A percentile compares a stretch with the other conserved stretches of the same genome.
Evolutionary conservation across 352 stramenopile genomes (phyloP).

Genomic region (Blastocystis hominis): DNA sequence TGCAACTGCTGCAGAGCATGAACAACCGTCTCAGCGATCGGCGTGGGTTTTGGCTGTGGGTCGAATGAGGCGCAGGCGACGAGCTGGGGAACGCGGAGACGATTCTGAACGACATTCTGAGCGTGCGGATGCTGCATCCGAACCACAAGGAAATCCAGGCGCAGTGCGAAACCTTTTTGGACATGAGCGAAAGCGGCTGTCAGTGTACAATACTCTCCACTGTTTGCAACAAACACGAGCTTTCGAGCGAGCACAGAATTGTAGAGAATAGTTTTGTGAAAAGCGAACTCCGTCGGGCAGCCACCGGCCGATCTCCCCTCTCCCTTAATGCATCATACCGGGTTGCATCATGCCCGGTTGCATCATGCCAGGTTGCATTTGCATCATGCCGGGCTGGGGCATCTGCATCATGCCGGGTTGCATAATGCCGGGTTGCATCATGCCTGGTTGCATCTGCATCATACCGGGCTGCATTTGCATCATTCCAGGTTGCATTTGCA

Average conservation of each 20-base stretch:
- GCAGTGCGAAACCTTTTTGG: background rate
- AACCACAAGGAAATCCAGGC: background rate
- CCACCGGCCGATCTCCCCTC: background rate
- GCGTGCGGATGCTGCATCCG: slow-evolving; percentile 16
- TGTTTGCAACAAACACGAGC: slow-evolving; percentile 28
- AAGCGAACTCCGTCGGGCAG: no score
- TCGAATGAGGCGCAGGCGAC: background rate
- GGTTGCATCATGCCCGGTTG: background rate
- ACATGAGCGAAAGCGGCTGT: background rate
- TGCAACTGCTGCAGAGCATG: background rate
- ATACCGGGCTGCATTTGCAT: background rate
- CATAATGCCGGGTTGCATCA: slow-evolving; percentile 24
- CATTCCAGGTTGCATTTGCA: slow-evolving; percentile 19
- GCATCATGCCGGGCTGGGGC: background rate
- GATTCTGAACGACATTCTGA: slow-evolving; percentile 37
- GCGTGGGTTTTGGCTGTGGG: background rate
- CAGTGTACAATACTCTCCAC: background rate
- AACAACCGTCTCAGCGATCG: background rate
- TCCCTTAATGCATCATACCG: background rate
- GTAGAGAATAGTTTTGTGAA: background rate
- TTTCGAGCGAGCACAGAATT: background rate
- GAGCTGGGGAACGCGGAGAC: background rate
- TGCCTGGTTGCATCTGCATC: slow-evolving; percentile 14
- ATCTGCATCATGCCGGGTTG: slow-evolving; percentile 3
- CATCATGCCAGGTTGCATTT: background rate